phyloP scores from a whole-genome alignment of 331 rosid species.

The Quercus lobata region DNA sequence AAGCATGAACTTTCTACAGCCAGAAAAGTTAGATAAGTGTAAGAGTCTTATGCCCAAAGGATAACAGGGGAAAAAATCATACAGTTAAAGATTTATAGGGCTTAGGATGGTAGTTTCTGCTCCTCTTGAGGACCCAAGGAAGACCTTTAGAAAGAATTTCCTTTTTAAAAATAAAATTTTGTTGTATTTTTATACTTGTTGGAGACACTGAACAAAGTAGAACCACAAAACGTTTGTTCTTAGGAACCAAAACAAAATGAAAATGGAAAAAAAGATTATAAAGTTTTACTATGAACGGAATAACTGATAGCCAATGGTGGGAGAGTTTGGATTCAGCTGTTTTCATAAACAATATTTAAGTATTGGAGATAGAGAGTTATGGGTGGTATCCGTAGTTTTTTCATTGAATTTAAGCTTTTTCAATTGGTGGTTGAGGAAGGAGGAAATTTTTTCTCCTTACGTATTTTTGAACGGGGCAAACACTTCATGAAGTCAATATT shows the following conservation, averaged over 20 bases:
- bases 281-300: neutral
- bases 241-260: neutral
- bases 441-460: no score
- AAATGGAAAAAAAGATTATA: neutral
- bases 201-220: neutral
- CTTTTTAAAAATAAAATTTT: neutral
- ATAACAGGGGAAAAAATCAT: conserved; percentile 7
- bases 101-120: neutral
- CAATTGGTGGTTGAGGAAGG: no score
- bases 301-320: neutral
- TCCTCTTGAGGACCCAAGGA: neutral
- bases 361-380: no score
- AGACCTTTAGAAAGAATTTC: neutral
- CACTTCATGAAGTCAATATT: no score
- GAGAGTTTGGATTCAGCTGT: neutral
- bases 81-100: neutral
- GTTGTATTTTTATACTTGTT: neutral
- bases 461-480: no score
- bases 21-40: conserved; percentile 12
- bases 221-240: neutral
- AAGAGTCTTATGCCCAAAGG: neutral
- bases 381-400: no score
- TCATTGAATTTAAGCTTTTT: no score
- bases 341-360: neutral
- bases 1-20: conserved; percentile 82